Base-by-base conservation (phyloP, 371 early-diverging fungal genomes). In the Mucor sp. region DNA sequence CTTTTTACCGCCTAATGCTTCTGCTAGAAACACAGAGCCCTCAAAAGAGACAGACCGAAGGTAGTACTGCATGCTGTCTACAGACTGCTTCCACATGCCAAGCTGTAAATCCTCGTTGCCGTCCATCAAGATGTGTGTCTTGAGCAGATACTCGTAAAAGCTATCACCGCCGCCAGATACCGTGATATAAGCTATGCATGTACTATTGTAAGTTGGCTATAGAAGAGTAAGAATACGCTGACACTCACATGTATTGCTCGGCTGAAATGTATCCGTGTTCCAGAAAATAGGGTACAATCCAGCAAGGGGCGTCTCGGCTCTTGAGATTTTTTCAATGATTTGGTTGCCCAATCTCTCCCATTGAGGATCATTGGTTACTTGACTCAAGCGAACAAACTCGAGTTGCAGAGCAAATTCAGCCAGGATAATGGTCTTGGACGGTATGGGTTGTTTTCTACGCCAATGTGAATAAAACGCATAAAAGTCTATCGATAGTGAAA, bases 61-160 rank as follows among this genome's bases (percentile, higher is more conserved):
- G 39, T 85, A 74, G 15, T 74, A 66, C 32, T 68, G 35, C 71
- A 86, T 81, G 9, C 84, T 78, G 12, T 75, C 75, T 9, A 74
- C 74, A 5, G 87, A 56, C 17, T 66, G 67, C 21, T 71, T 57
- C 85, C 78, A 85, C 70, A 66, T 79, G 67, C 60, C 76, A 28
- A 69, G 60, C 65, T 74, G 75, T 30, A 78, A 64, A 61, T 83
- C 79, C 66, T 81, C 77, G 23, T 83, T 65, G 61, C 79, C 87
- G 59, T 78, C 75, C 74, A 86, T 70, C 23, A 85, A 44, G 8
- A 92, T 70, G 78, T 87, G 88, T 25, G 88, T 81, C 68, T 93
- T 92, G n/a, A 92, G 74, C 58, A 91, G 72, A 67, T 92, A 93
- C 75, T 93, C 90, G 77, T 97, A 97, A 76, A 93, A 97, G 66